Evolutionary conservation across 768 basidiomycete species (phyloP).

Genomic region (Strobilomyces dryophilus): DNA sequence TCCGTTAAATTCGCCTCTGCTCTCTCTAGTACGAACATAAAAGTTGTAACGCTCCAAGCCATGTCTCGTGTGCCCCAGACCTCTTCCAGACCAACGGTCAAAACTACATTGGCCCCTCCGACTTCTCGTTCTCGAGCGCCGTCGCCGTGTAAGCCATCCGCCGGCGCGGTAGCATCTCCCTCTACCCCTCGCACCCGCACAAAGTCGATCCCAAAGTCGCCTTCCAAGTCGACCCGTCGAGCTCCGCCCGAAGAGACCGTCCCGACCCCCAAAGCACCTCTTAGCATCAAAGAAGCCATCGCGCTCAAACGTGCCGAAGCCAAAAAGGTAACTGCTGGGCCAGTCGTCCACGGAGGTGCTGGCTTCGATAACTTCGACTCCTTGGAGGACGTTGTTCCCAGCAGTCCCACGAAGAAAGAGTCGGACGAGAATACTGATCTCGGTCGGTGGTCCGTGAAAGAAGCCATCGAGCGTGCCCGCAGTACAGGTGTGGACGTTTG

Average conservation of each 20-base stretch:
- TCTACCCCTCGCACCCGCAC: conserved; percentile 33
- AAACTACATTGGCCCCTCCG: conserved; percentile 24
- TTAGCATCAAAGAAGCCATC: conserved; percentile 73
- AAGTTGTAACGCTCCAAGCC: background rate
- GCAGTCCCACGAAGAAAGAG: conserved; percentile 29
- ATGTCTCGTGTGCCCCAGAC: conserved; percentile 43
- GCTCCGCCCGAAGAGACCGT: conserved; percentile 19
- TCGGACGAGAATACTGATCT: conserved; percentile 45
- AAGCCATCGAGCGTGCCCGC: conserved; percentile 73
- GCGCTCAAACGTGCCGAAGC: conserved; percentile 76
- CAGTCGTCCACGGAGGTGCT: conserved; percentile 23
- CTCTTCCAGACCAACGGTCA: conserved; percentile 31
- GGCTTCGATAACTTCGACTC: conserved; percentile 36
- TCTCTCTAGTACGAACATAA: conserved; percentile 8
- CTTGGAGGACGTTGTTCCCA: conserved; percentile 49
- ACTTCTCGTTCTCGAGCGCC: conserved; percentile 31
- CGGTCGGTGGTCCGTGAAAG: conserved; percentile 64
- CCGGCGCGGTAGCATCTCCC: conserved; percentile 21
- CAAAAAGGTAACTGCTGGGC: conserved; percentile 46
- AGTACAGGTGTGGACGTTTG: conserved; percentile 58
- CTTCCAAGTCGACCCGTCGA: conserved; percentile 27
- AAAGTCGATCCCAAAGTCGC: conserved; percentile 36
- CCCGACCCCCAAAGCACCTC: conserved; percentile 28
- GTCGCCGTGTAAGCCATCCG: conserved; percentile 28
- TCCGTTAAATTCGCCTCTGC: background rate